Conservation (phyloP, 805 yeast genomes). For the Ogataea salicorniae region DNA sequence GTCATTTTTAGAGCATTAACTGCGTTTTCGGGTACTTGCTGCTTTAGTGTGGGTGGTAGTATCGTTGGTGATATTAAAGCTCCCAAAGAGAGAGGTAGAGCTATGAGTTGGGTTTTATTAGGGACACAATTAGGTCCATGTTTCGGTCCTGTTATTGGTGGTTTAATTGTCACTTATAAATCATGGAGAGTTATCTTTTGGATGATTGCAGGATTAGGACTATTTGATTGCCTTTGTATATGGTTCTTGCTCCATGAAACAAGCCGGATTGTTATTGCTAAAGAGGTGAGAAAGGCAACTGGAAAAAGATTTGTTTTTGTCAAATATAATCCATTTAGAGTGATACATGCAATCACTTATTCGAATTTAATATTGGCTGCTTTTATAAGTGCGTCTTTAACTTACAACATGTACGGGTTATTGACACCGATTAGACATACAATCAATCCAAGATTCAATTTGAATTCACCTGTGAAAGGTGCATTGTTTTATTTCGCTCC, state of each 20-base stretch:
- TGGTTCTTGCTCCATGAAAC: conserved; percentile 45
- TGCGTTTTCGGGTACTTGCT: conserved; percentile 53
- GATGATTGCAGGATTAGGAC: conserved; percentile 43
- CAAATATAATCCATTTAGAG: conserved; percentile 41
- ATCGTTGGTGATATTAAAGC: conserved; percentile 46
- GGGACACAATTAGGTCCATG: conserved; percentile 55
- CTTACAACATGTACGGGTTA: conserved; percentile 46
- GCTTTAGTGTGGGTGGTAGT: conserved; percentile 49
- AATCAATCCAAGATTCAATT: conserved; percentile 49
- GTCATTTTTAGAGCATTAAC: conserved; percentile 43
- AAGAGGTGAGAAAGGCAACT: conserved; percentile 24
- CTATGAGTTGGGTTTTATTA: conserved; percentile 42
- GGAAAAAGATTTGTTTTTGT: conserved; percentile 37
- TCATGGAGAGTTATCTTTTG: conserved; percentile 52
- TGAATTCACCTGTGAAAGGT: conserved; percentile 43
- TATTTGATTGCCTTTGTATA: conserved; percentile 29
- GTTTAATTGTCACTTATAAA: conserved; percentile 44
- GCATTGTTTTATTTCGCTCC: conserved; percentile 54
- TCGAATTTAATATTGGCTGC: conserved; percentile 42
- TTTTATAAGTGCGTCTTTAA: conserved; percentile 34
- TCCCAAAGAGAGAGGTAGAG: conserved; percentile 47
- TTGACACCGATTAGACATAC: conserved; percentile 53
- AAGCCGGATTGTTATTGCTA: conserved; percentile 27
- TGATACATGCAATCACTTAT: conserved; percentile 37
- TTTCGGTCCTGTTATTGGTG: conserved; percentile 49